Evolutionary conservation across 2,329 filamentous ascomycete genomes (phyloP), one percentile per base, ranked within the genome.

Genomic region (Penicillium paneum): DNA sequence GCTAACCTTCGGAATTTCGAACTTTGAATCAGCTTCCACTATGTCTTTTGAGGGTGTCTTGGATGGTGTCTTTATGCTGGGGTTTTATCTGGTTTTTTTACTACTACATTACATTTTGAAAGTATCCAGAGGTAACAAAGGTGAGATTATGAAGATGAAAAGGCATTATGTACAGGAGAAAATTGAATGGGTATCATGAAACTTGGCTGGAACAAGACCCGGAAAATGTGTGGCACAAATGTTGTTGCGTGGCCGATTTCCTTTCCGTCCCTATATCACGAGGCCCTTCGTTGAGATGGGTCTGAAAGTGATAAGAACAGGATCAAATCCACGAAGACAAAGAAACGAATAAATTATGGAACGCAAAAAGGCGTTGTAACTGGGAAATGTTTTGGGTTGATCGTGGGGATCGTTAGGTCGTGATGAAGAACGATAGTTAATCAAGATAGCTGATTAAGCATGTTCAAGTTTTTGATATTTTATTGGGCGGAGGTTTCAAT

Each of bases 401-500:
- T 42, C 52, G n/a, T 54, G 15, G 42, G 42, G 29, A 39, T 54
- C 52, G 32, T 54, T 3, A 54, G 44, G 52, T 54, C 52, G 19
- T 54, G 13, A 50, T 29, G 11, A 32, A 28, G 19, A 53, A 49
- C 34, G 47, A 43, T 54, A n/a, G n/a, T n/a, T n/a, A 41, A 35
- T 54, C 52, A 40, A 49, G 34, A 32, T 8, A 34, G 13, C 31
- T 49, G 38, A 52, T 46, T 38, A 47, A 29, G 39, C 5, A n/a
- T 44, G 44, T 49, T 24, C 26, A 17, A 17, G 21, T 17, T 21
- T 13, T 40, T 48, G 31, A n/a, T 15, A 32, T 38, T 10, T 61
- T 53, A 64, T 48, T 60, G 55, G 42, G 60, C 57, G 29, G 59
- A 50, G 11, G 57, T 59, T 39, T 62, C 58, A 26, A 57, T 49